phyloP scores from a whole-genome alignment of 345 rosid genomes.

The Isatis tinctoria region DNA sequence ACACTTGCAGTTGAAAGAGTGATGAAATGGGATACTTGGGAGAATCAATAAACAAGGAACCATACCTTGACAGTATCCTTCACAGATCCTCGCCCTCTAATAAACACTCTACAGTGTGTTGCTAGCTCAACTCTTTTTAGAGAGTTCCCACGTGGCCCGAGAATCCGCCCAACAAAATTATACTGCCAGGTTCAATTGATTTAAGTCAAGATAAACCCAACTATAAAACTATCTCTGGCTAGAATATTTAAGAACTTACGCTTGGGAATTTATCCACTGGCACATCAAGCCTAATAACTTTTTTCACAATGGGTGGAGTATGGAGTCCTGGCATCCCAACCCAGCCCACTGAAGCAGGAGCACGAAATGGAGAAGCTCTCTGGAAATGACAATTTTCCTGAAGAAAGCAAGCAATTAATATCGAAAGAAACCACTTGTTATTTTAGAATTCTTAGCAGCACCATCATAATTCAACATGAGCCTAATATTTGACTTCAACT shows the following conservation, averaged over 20 bases:
- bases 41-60: background rate
- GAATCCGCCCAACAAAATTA: slow-evolving; percentile 89
- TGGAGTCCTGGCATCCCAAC: slow-evolving; percentile 65
- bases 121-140: slow-evolving; percentile 83
- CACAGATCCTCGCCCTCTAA: slow-evolving; percentile 89
- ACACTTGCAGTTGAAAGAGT: background rate
- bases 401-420: slow-evolving; percentile 25
- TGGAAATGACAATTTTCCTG: slow-evolving; percentile 80
- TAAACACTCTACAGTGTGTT: slow-evolving; percentile 82
- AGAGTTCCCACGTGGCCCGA: slow-evolving; percentile 99
- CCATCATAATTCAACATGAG: background rate
- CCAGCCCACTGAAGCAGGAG: slow-evolving; percentile 69
- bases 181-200: slow-evolving; percentile 52
- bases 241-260: slow-evolving; percentile 40
- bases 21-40: background rate
- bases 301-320: slow-evolving; percentile 57
- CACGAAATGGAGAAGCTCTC: slow-evolving; percentile 58
- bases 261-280: slow-evolving; percentile 89
- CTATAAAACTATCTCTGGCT: background rate
- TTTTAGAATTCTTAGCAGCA: background rate
- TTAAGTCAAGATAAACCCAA: background rate
- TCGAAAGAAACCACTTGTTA: background rate
- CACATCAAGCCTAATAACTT: slow-evolving; percentile 82
- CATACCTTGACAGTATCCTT: slow-evolving; percentile 84
- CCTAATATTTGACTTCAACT: background rate